Conservation (phyloP, 1,139 yeast genomes). For the Lodderomyces metapsilosis region DNA sequence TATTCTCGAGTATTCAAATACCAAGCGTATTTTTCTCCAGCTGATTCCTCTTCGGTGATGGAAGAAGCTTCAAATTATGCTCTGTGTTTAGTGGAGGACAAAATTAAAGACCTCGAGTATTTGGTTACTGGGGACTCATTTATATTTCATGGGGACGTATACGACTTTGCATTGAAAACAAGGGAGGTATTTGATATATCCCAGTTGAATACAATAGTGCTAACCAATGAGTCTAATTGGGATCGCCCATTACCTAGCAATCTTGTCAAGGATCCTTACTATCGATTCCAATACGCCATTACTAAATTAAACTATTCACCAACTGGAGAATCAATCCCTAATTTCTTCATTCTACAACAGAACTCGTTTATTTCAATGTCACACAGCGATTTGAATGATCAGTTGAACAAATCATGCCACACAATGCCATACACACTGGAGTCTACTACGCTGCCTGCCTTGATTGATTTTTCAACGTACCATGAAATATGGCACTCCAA, state of each 20-base stretch:
- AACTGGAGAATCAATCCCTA: slow-evolving; percentile 4
- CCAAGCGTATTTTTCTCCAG: slow-evolving; percentile 39
- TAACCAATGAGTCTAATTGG: slow-evolving; percentile 6
- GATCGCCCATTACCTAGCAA: background rate
- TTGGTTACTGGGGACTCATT: slow-evolving; percentile 31
- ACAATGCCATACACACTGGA: background rate
- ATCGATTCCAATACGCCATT: slow-evolving; percentile 19
- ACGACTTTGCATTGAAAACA: slow-evolving; percentile 8
- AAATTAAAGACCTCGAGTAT: slow-evolving; percentile 6
- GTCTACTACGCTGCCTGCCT: slow-evolving; percentile 14
- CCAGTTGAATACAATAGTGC: slow-evolving; percentile 11
- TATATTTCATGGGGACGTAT: slow-evolving; percentile 16
- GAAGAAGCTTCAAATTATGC: slow-evolving; percentile 46
- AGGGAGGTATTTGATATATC: slow-evolving; percentile 8
- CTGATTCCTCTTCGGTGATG: slow-evolving; percentile 31
- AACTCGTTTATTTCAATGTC: slow-evolving; percentile 10
- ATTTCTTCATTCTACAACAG: slow-evolving; percentile 8
- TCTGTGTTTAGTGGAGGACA: slow-evolving; percentile 26
- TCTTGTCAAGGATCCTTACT: slow-evolving; percentile 17
- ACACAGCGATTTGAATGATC: slow-evolving; percentile 13
- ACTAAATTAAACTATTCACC: slow-evolving; percentile 11
- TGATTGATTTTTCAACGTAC: slow-evolving; percentile 15
- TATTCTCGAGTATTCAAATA: slow-evolving; percentile 43
- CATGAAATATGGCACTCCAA: slow-evolving; percentile 51
- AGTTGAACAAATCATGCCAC: slow-evolving; percentile 6